phyloP scores from a whole-genome alignment of 2,329 filamentous ascomycete genomes.

The Coniochaeta ligniaria region DNA sequence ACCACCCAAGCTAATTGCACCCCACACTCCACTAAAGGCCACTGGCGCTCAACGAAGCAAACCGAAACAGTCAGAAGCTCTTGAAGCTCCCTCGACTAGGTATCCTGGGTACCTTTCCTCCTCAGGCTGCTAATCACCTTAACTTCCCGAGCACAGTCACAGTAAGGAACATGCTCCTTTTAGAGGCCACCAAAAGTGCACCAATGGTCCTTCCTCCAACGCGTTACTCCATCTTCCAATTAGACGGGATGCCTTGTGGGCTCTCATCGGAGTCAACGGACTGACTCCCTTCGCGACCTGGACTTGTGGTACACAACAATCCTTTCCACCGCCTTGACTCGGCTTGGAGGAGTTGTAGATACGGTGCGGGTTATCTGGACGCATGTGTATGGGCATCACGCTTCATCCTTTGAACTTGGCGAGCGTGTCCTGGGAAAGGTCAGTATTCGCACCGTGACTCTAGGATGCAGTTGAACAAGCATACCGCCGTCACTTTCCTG shows the following conservation, averaged over 20 bases:
- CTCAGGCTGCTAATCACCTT: neutral
- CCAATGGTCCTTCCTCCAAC: neutral
- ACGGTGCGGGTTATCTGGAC: neutral
- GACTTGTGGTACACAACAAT: neutral
- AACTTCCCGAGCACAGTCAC: neutral
- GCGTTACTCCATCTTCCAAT: neutral
- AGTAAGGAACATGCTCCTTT: neutral
- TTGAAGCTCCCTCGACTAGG: neutral
- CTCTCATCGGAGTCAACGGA: neutral
- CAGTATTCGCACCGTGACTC: neutral
- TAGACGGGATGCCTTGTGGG: neutral
- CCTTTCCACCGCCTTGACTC: neutral
- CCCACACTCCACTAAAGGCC: neutral
- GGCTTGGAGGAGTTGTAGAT: neutral
- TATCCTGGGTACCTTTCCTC: neutral
- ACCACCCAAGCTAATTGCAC: slow-evolving; percentile 4
- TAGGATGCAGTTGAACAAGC: slow-evolving; percentile 3
- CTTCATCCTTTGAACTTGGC: slow-evolving; percentile 61
- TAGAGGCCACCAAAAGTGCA: neutral
- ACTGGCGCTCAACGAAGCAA: neutral
- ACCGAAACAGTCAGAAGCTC: neutral
- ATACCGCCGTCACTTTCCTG: slow-evolving; percentile 68
- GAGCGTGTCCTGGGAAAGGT: slow-evolving; percentile 46
- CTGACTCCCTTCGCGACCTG: neutral
- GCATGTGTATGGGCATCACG: neutral